A percentile compares a stretch with the other conserved stretches of the same genome.
phyloP scores from a whole-genome alignment of 352 stramenopile species.

The Pythium apleroticum region DNA sequence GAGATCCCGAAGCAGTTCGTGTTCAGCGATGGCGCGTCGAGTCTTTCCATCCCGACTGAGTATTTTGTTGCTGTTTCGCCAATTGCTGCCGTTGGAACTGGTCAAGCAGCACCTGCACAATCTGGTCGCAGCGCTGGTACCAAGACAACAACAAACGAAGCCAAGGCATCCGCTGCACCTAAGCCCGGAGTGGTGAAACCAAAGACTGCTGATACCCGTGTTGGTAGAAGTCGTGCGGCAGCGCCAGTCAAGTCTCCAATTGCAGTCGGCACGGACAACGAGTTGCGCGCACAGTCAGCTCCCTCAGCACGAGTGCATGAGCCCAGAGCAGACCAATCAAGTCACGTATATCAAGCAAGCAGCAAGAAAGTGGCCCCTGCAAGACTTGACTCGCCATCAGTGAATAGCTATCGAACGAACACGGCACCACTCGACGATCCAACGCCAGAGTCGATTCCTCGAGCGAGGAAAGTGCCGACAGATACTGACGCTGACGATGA shows the following conservation, averaged over 20 bases:
- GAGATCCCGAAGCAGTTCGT: constrained; percentile 73
- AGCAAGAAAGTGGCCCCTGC: not conserved
- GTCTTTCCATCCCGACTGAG: constrained; percentile 42
- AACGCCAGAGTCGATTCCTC: not conserved
- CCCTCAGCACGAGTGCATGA: not conserved
- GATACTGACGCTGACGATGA: not conserved
- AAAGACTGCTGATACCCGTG: not conserved
- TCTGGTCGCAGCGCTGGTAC: not conserved
- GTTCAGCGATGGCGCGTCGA: constrained; percentile 39
- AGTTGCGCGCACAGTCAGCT: not conserved
- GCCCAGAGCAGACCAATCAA: not conserved
- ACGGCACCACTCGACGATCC: not conserved
- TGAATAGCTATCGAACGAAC: not conserved
- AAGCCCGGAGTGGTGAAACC: not conserved
- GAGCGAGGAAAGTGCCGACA: not conserved
- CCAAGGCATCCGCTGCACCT: not conserved
- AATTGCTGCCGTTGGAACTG: not conserved
- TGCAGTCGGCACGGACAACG: not conserved
- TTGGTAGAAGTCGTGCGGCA: not conserved
- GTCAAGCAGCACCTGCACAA: not conserved
- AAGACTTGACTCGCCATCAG: not conserved
- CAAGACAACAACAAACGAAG: not conserved
- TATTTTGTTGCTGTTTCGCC: constrained; percentile 42
- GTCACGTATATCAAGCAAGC: not conserved
- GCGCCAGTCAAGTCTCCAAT: not conserved